Evolutionary conservation across 179 eudicot species (phyloP), one percentile per base, ranked within the genome.

Genomic region (Beta lomatogona): DNA sequence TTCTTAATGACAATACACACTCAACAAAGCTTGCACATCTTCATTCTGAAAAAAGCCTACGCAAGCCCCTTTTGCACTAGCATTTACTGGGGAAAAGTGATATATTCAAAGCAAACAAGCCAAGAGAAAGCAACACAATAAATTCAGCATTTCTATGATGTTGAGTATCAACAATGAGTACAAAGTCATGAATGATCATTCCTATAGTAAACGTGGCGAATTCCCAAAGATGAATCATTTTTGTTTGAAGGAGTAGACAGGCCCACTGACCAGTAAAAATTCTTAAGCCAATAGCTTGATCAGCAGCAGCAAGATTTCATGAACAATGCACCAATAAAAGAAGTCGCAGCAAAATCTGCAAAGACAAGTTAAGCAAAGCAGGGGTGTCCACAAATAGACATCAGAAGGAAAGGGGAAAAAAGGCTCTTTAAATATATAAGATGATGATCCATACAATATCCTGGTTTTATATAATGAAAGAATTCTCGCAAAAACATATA

Each of bases 121-220:
- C 50, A 45, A 25, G 46, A 60, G 61, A 72, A 60, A 31, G 76
- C n/a, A 73, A 31, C 8, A 4, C 46, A 21, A 52, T 28, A 25
- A 14, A 4, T 53, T 28, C 48, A 54, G 3, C 46, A 73, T 4
- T 31, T 54, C 50, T 54, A 16, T 3, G 4, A 36, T 28, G 18
- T 4, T 46, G 18, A 70, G 16, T 9, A 22, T 36, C 76, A 68
- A 72, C 61, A 22, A 80, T 61, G 73, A 80, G 41, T 63, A 52
- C 21, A 64, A 18, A 52, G 21, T 44, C 25, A 36, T 22, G 54
- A 53, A 70, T n/a, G 4, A 41, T 59, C 8, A 44, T 9, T 28
- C 31, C 68, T 21, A 6, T 52, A 70, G 7, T 7, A n/a, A 4
- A 7, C 3, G 18, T 71, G 28, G 53, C 5, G 31, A 50, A 16